Evolutionary conservation across 768 basidiomycete species (phyloP).

Genomic region (Lactarius tabidus): DNA sequence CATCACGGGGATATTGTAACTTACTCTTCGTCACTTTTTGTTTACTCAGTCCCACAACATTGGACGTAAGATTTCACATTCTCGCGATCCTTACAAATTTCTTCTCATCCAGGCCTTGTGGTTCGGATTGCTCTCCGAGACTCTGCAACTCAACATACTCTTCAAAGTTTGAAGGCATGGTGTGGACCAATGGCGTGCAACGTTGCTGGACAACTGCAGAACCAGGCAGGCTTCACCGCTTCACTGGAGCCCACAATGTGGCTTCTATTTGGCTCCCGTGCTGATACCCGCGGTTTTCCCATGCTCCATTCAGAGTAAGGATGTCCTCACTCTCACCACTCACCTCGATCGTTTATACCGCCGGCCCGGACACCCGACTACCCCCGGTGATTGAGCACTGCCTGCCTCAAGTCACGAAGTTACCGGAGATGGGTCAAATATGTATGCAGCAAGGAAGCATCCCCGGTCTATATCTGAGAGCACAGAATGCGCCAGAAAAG

Average conservation of each 20-base stretch:
- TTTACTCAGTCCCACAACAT: not conserved
- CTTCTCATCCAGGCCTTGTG: not conserved
- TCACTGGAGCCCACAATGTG: not conserved
- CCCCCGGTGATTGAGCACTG: not conserved
- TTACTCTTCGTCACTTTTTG: not conserved
- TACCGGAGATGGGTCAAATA: not conserved
- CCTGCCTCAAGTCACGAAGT: too few species aligned
- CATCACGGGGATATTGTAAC: not conserved
- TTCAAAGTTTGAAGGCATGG: not conserved
- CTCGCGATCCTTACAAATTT: not conserved
- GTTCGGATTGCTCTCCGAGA: not conserved
- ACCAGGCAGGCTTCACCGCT: not conserved
- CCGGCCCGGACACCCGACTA: not conserved
- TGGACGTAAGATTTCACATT: not conserved
- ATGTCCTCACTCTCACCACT: too few species aligned
- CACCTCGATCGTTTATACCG: too few species aligned
- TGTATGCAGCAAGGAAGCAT: not conserved
- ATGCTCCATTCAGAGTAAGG: too few species aligned
- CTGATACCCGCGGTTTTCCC: too few species aligned
- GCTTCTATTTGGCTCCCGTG: not conserved
- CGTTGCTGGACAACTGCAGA: not conserved
- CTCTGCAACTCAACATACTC: not conserved
- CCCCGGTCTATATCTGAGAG: not conserved
- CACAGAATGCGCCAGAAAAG: not conserved
- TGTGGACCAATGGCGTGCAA: not conserved